Evolutionary conservation across 805 yeast species (phyloP).

Genomic region (Ogataea ramenticola): DNA sequence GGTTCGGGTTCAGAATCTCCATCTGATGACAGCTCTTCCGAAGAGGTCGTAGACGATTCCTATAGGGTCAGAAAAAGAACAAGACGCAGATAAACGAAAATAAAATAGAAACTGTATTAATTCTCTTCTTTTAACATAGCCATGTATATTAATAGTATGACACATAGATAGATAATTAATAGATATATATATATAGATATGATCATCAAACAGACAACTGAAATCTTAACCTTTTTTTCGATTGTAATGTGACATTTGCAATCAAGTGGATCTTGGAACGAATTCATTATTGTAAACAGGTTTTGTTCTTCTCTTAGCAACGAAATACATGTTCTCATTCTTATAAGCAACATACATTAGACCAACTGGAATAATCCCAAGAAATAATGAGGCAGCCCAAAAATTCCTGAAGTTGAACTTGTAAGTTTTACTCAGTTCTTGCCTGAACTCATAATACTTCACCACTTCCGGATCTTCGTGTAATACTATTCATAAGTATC

Average conservation of each 20-base stretch:
- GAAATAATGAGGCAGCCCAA: constrained; percentile 19
- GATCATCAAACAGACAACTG: background rate
- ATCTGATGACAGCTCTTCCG: background rate
- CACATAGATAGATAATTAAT: background rate
- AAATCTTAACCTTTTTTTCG: too few relatives aligned
- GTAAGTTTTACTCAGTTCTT: constrained; percentile 23
- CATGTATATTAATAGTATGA: background rate
- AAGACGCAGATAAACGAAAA: background rate
- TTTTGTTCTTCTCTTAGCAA: constrained; percentile 24
- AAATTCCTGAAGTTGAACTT: constrained; percentile 24
- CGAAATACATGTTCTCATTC: constrained; percentile 19
- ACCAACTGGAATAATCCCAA: constrained; percentile 26
- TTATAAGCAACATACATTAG: constrained; percentile 25
- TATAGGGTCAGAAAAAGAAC: background rate
- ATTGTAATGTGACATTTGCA: background rate
- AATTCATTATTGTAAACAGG: constrained; percentile 19
- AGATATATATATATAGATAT: background rate
- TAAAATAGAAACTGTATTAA: background rate
- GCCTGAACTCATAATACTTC: constrained; percentile 24
- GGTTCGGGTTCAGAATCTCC: background rate
- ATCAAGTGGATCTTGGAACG: constrained; percentile 19
- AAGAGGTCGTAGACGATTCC: background rate
- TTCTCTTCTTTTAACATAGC: too few relatives aligned
- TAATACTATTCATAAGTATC: background rate
- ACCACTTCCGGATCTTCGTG: constrained; percentile 21